Base-by-base conservation (phyloP, 495 filamentous ascomycete genomes). In the Parmelia sp. region DNA sequence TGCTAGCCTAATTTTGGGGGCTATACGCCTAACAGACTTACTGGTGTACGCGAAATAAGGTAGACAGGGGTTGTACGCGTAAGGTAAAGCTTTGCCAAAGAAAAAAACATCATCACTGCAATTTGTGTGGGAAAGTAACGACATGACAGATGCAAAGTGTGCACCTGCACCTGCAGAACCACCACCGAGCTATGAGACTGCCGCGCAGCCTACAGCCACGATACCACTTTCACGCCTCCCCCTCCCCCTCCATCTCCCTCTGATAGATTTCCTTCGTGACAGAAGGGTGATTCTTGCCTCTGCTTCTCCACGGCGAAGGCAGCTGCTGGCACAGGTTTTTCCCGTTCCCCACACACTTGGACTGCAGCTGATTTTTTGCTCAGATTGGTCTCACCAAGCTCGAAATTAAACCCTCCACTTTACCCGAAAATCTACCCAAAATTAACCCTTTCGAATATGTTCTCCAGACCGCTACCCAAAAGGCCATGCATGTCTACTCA, bases 201-300 rank as follows among this genome's bases (percentile, higher is more conserved):
- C 66, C 17, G 61, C 71, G 21, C 59, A 66, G 36, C 37, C 51
- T 44, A 23, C 53, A 53, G 23, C 19, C 42, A 19, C 60, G 15
- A 63, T 61, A 39, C 71, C 75, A n/a, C 75, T 75, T 40, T 79
- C 75, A 23, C 81, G 81, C 23, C 77, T 77, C 55, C 90, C 90
- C 25, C 66, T 76, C 33, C 83, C 84, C 5, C 83, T 97, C 62
- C 74, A 87, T 68, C 83, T 97, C 5, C 92, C 95, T 11, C 83
- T 88, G 60, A 79, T 98, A 31, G 83, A 83, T 61, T 75, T 80
- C 71, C 83, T 97, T 58, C 82, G 85, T 68, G 80, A 77, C 49
- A 88, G 88, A 72, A 82, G 93, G 63, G 82, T 93, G 12, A 88
- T 98, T 69, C 86, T 98, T 14, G 94, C 94, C 66, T 96, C 90